Evolutionary conservation across 129 eudicot genomes (phyloP), one percentile per base, ranked within the genome.

Genomic region (Scalesia atractyloides): DNA sequence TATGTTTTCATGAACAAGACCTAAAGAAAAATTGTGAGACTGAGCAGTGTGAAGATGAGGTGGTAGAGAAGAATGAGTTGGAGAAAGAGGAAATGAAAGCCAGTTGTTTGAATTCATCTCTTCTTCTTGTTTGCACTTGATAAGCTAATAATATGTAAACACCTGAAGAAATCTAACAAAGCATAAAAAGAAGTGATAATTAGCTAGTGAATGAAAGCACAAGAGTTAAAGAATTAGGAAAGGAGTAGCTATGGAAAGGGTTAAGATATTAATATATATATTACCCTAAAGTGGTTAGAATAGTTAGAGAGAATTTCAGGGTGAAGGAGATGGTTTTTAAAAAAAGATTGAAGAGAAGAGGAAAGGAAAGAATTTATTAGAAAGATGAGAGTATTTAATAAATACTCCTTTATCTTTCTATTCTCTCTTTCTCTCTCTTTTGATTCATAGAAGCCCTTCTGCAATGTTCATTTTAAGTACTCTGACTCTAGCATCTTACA

Each of bases 1-100:
- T 33, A 82, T 86, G 76, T 82, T 86, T 54, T 86, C 97, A 66
- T 67, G 86, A 67, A 90, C 93, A 49, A 88, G 79, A 73, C 97
- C 99, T 77, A 95, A 80, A 36, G 93, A 79, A 79, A 94, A 94
- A 54, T 87, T 91, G 43, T 87, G 97, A 33, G 97, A 83, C 24
- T 86, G 92, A 72, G 81, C 30, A 41, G 82, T 48, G 54, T 85
- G 90, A 51, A 90, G 85, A 73, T 87, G 93, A 34, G 85, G 62
- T 16, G 84, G 96, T 62, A 91, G 68, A 7, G 91, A 82, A 60
- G 96, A 70, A 61, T 87, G 84, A 56, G 93, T 79, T 16, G 99
- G 97, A 72, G 97, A 90, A 57, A 90, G 84, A 68, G 99, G 99
- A 75, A 94, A 94, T 0, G 99, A 90, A 37, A 94, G 93, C 99